Evolutionary conservation across 2,329 filamentous ascomycete genomes (phyloP).

Genomic region (Hymenoscyphus occultus): DNA sequence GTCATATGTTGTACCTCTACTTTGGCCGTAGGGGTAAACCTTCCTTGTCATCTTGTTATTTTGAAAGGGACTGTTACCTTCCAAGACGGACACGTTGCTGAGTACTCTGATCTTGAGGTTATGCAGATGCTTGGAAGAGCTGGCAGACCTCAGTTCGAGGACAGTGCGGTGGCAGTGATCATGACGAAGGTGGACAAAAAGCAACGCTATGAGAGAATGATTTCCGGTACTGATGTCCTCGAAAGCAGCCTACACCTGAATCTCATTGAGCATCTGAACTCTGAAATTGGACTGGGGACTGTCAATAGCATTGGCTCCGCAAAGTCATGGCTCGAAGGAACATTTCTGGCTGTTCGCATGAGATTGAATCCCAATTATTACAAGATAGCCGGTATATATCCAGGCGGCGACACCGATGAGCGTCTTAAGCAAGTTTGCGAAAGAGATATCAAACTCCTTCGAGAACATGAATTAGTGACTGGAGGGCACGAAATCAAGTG

Average conservation of each 20-base stretch:
- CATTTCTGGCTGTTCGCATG: conserved; percentile 75
- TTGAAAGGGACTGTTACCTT: conserved; percentile 76
- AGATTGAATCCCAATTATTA: conserved; percentile 70
- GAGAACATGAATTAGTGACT: conserved; percentile 56
- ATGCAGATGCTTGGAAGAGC: conserved; percentile 91
- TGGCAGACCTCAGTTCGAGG: conserved; percentile 79
- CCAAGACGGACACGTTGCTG: conserved; percentile 57
- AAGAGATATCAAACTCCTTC: conserved; percentile 63
- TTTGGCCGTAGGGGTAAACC: conserved; percentile 76
- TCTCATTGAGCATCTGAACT: conserved; percentile 76
- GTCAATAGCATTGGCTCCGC: conserved; percentile 63
- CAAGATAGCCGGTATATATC: conserved; percentile 54
- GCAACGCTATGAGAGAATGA: conserved; percentile 67
- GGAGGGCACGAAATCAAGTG: conserved; percentile 49
- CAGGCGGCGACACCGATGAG: conserved; percentile 54
- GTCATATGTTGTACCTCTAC: conserved; percentile 88
- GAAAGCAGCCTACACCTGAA: conserved; percentile 79
- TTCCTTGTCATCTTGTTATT: conserved; percentile 79
- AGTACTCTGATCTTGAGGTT: conserved; percentile 78
- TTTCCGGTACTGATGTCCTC: conserved; percentile 68
- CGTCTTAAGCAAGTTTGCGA: conserved; percentile 68
- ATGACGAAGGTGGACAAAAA: conserved; percentile 68
- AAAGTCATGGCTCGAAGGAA: conserved; percentile 70
- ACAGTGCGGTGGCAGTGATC: conserved; percentile 72
- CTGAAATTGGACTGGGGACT: conserved; percentile 75